Conservation (phyloP, 192 early-diverging fungal genomes). For the Chytriomyces confervae region DNA sequence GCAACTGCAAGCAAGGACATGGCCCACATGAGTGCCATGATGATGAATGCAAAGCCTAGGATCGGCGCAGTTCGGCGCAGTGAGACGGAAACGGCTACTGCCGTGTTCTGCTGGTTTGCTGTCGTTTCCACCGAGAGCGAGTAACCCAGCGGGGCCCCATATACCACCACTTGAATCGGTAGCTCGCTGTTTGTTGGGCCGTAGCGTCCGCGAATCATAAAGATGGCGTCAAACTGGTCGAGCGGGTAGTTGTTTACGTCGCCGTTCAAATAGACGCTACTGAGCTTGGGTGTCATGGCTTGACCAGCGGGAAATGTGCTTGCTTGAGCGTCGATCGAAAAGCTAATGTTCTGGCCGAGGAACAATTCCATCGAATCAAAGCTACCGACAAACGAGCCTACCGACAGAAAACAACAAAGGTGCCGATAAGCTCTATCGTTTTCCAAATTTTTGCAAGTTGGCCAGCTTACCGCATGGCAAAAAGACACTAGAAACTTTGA, state of each 20-base stretch:
- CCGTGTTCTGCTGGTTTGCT: slow-evolving; percentile 1
- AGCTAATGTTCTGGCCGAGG: not conserved
- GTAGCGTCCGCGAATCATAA: not conserved
- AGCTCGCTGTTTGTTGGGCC: not conserved
- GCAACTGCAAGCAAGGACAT: slow-evolving; percentile 1
- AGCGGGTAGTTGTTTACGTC: slow-evolving; percentile 17
- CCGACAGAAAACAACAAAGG: not conserved
- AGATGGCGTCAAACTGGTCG: not conserved
- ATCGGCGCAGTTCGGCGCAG: not conserved
- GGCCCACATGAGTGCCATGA: slow-evolving; percentile 20
- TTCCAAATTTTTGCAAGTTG: not conserved
- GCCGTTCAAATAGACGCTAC: not conserved
- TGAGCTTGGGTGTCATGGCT: not conserved
- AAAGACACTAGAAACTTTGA: not conserved
- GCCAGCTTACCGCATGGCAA: not conserved
- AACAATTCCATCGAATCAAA: not conserved
- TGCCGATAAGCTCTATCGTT: not conserved
- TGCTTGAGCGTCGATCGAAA: not conserved
- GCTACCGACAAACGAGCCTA: not conserved
- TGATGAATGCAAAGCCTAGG: slow-evolving; percentile 4
- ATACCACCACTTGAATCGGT: not conserved
- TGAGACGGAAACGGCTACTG: not conserved
- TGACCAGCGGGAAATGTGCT: not conserved
- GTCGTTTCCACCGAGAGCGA: not conserved
- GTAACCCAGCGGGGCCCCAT: not conserved